A percentile compares a stretch with the other conserved stretches of the same genome.
phyloP scores from a whole-genome alignment of 2,329 filamentous ascomycete genomes.

The Metarhizium rileyi region DNA sequence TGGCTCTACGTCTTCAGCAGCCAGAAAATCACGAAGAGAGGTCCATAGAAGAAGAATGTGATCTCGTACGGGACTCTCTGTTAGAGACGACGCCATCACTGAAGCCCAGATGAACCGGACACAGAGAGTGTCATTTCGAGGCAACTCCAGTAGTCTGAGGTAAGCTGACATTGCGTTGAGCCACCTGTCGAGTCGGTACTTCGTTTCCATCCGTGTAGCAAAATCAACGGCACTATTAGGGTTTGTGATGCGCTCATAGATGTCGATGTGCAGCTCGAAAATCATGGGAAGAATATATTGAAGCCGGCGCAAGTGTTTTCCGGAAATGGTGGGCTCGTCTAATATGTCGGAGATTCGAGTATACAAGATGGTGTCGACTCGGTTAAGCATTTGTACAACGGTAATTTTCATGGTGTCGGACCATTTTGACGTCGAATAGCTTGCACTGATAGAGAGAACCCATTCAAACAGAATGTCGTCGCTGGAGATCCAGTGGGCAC shows the following conservation, averaged over 20 bases:
- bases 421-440: conserved; percentile 48
- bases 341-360: conserved; percentile 35
- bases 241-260: conserved; percentile 49
- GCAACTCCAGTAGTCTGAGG: conserved; percentile 25
- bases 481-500: conserved; percentile 38
- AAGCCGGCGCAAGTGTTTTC: conserved; percentile 22
- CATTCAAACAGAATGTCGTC: conserved; percentile 52
- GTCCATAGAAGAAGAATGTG: conserved; percentile 50
- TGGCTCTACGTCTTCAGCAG: conserved; percentile 28
- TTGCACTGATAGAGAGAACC: conserved; percentile 38
- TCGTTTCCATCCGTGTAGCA: conserved; percentile 37
- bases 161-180: conserved; percentile 38
- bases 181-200: conserved; percentile 41
- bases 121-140: conserved; percentile 28
- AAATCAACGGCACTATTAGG: conserved; percentile 45
- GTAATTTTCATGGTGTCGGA: conserved; percentile 45
- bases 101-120: conserved; percentile 50
- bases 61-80: conserved; percentile 43
- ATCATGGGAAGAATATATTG: conserved; percentile 45
- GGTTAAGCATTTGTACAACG: conserved; percentile 47
- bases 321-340: conserved; percentile 15
- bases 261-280: conserved; percentile 52
- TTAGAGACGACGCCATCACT: conserved; percentile 42
- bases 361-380: conserved; percentile 42
- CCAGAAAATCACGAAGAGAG: conserved; percentile 43